phyloP scores from a whole-genome alignment of 2,329 filamentous ascomycete species.

The Penicillium verrucosum region DNA sequence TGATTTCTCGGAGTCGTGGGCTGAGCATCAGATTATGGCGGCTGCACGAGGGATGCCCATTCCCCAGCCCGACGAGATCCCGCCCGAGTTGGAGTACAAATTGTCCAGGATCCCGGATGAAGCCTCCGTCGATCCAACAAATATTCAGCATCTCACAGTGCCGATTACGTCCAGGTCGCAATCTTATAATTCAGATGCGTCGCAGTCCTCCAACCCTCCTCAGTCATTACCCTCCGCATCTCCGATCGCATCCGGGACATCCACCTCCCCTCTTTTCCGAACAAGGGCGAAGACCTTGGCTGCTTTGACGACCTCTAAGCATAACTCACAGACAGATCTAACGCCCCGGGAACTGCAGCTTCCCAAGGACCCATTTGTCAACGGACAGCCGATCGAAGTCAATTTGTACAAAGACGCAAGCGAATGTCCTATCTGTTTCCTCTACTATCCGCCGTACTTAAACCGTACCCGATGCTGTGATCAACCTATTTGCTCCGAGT shows the following conservation, averaged over 20 bases:
- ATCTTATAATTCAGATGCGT: constrained; percentile 73
- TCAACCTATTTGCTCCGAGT: constrained; percentile 95
- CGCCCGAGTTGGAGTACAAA: constrained; percentile 62
- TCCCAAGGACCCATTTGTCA: constrained; percentile 80
- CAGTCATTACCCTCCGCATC: constrained; percentile 62
- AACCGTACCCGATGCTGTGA: constrained; percentile 95
- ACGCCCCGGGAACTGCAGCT: constrained; percentile 74
- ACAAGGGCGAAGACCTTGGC: constrained; percentile 86
- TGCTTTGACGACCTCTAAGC: constrained; percentile 74
- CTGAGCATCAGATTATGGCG: constrained; percentile 91
- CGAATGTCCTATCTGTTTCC: constrained; percentile 95
- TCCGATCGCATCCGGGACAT: constrained; percentile 50
- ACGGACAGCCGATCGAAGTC: constrained; percentile 90
- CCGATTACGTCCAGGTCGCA: constrained; percentile 74
- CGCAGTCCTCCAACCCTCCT: constrained; percentile 60
- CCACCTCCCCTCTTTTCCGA: constrained; percentile 63
- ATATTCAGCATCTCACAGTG: constrained; percentile 70
- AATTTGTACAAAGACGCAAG: constrained; percentile 86
- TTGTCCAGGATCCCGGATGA: constrained; percentile 48
- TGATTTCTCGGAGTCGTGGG: constrained; percentile 84
- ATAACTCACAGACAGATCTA: constrained; percentile 68
- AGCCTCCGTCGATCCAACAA: constrained; percentile 53
- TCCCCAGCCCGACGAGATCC: constrained; percentile 78
- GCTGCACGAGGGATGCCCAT: constrained; percentile 80
- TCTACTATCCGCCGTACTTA: constrained; percentile 91